These are phyloP conservation scores for Podaxis sp. DNA, from an alignment of 768 basidiomycete genomes.

Conservation along the genomic window DNA sequence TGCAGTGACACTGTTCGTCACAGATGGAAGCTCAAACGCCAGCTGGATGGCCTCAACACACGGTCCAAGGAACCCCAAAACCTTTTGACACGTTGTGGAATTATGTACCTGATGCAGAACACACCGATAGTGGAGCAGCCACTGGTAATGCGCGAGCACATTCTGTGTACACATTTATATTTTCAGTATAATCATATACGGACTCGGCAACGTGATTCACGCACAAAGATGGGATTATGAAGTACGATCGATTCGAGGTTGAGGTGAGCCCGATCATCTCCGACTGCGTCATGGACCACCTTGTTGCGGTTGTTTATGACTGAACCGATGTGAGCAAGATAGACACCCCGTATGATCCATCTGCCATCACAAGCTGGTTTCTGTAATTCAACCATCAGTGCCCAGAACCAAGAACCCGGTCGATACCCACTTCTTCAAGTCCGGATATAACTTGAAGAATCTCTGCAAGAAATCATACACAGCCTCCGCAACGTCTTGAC, in stretches of 20 bases:
- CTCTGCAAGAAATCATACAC: conserved; percentile 33
- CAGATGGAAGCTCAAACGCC: conserved; percentile 13
- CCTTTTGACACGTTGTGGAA: conserved; percentile 21
- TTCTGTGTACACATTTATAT: conserved; percentile 15
- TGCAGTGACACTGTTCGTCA: conserved; percentile 11
- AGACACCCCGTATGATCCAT: conserved; percentile 33
- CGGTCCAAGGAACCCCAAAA: conserved; percentile 18
- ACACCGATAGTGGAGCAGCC: conserved; percentile 27
- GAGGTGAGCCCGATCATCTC: conserved; percentile 19
- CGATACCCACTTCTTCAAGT: conserved; percentile 10
- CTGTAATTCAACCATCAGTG: conserved; percentile 2
- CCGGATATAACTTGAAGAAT: conserved; percentile 24
- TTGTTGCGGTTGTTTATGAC: conserved; percentile 30
- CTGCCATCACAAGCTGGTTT: conserved; percentile 21
- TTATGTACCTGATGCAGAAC: conserved; percentile 24
- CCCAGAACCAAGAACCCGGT: background rate
- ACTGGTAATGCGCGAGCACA: conserved; percentile 21
- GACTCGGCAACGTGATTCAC: background rate
- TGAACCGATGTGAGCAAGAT: conserved; percentile 30
- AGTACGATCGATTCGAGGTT: conserved; percentile 29
- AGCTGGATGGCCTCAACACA: conserved; percentile 22
- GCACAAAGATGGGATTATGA: conserved; percentile 23
- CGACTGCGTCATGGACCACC: conserved; percentile 16
- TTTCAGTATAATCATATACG: background rate
- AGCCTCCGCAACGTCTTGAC: conserved; percentile 25